Percentiles rank a stretch among this genome's conserved stretches.
Evolutionary conservation across 768 basidiomycete species (phyloP).

Genomic region (Boletus edulis): DNA sequence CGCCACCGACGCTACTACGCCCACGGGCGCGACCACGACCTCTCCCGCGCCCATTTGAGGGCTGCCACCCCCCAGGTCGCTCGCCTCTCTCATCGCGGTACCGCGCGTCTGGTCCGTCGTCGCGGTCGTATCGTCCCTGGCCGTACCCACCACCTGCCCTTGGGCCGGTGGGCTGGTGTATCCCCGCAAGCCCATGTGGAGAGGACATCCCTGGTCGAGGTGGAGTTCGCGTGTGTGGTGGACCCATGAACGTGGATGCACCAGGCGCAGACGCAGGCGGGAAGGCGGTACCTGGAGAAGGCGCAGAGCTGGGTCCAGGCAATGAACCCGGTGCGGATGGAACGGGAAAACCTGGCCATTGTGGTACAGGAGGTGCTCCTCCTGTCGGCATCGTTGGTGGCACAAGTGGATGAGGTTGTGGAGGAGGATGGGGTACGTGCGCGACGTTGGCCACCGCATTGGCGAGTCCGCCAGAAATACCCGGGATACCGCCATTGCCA

Average conservation of each 20-base stretch:
- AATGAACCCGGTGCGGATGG: conserved; percentile 16
- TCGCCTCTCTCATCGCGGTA: conserved; percentile 35
- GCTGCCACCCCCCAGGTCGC: conserved; percentile 29
- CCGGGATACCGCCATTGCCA: conserved; percentile 33
- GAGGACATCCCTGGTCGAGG: conserved; percentile 27
- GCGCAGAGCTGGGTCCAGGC: conserved; percentile 3
- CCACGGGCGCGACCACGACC: conserved; percentile 32
- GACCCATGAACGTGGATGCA: conserved; percentile 14
- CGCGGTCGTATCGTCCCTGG: conserved; percentile 28
- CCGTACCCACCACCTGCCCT: conserved; percentile 27
- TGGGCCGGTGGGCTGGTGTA: conserved; percentile 28
- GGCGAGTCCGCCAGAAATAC: conserved; percentile 30
- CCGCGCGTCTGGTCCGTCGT: conserved; percentile 23
- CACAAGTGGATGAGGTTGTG: conserved; percentile 19
- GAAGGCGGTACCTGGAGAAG: not conserved
- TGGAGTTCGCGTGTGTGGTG: conserved; percentile 15
- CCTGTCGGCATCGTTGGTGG: conserved; percentile 8
- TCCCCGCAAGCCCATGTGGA: conserved; percentile 7
- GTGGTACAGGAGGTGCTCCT: conserved; percentile 14
- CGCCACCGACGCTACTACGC: conserved; percentile 6
- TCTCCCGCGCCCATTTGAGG: conserved; percentile 31
- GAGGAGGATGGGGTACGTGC: conserved; percentile 10
- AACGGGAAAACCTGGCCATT: conserved; percentile 26
- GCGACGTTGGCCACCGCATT: conserved; percentile 23
- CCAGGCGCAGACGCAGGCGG: conserved; percentile 1